phyloP scores from a whole-genome alignment of 1,284 basidiomycete genomes.

The Rhodotorula mucilaginosa region DNA sequence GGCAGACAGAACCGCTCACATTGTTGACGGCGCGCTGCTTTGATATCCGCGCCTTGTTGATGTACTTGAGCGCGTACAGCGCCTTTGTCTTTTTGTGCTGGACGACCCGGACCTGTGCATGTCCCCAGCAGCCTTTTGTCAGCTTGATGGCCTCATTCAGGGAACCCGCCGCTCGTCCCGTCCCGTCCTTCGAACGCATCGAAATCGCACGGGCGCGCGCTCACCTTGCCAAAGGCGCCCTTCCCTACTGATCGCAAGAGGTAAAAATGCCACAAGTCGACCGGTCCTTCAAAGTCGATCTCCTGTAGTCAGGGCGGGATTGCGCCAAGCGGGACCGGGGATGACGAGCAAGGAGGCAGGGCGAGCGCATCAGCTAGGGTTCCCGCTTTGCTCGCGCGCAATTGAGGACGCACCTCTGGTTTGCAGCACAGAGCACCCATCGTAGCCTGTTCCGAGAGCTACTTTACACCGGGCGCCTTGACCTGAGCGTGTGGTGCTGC shows the following conservation, averaged over 20 bases:
- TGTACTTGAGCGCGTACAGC: constrained; percentile 96
- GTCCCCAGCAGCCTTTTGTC: not conserved
- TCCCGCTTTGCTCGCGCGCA: not conserved
- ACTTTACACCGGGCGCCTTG: not conserved
- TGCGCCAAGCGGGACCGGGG: constrained; percentile 13
- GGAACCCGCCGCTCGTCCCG: not conserved
- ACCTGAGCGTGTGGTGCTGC: too few species aligned
- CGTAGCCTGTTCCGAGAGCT: not conserved
- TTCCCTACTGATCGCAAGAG: constrained; percentile 86
- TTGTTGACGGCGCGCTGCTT: constrained; percentile 42
- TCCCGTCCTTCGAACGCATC: not conserved
- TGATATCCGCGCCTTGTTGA: constrained; percentile 71
- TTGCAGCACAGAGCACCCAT: constrained; percentile 58
- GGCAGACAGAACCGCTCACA: constrained; percentile 19
- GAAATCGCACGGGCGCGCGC: constrained; percentile 28
- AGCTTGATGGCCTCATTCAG: not conserved
- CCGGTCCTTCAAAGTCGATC: constrained; percentile 95
- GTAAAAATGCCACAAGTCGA: constrained; percentile 95
- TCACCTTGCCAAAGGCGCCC: constrained; percentile 95
- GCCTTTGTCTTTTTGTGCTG: constrained; percentile 96
- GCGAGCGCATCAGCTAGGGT: too few species aligned
- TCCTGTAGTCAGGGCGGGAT: constrained; percentile 57
- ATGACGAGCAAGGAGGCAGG: constrained; percentile 1
- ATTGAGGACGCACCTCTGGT: constrained; percentile 52
- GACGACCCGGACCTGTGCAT: constrained; percentile 84